Evolutionary conservation across 2,329 filamentous ascomycete species (phyloP).

Genomic region (Ascochyta koolunga): DNA sequence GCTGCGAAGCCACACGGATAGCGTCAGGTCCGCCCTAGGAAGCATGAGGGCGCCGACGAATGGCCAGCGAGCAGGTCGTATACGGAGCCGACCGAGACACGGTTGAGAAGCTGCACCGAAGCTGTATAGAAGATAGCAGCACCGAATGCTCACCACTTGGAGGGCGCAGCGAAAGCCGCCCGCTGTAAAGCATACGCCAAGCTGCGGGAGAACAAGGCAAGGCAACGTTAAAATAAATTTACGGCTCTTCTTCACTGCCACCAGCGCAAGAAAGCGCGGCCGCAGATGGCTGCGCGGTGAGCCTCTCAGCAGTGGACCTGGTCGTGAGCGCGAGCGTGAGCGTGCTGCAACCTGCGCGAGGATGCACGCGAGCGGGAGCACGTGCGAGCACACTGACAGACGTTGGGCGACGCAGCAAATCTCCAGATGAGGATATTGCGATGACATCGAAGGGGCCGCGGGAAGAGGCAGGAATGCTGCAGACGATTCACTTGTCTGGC

Average conservation of each 20-base stretch:
- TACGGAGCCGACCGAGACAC: constrained; percentile 46
- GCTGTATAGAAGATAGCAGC: constrained; percentile 41
- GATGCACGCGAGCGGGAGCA: constrained; percentile 29
- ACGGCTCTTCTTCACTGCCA: constrained; percentile 16
- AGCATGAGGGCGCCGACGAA: constrained; percentile 26
- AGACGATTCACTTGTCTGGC: constrained; percentile 26
- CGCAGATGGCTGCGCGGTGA: constrained; percentile 18
- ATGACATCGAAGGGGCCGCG: constrained; percentile 33
- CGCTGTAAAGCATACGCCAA: constrained; percentile 34
- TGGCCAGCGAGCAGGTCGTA: constrained; percentile 20
- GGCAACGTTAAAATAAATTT: constrained; percentile 20
- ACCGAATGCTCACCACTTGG: constrained; percentile 34
- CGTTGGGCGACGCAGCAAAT: constrained; percentile 23
- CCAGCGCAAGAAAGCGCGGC: constrained; percentile 24
- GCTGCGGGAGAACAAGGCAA: constrained; percentile 12
- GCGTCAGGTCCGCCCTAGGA: constrained; percentile 29
- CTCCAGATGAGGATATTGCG: constrained; percentile 24
- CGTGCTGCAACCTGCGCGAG: constrained; percentile 25
- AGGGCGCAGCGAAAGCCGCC: constrained; percentile 28
- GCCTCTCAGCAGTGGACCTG: background rate
- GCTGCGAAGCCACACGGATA: constrained; percentile 39
- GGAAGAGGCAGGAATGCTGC: constrained; percentile 29
- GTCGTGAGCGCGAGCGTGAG: background rate
- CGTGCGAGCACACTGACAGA: constrained; percentile 16
- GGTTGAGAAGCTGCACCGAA: constrained; percentile 45